Evolutionary conservation across 176 grass and related monocot genomes (phyloP).

Genomic region (Guadua angustifolia): DNA sequence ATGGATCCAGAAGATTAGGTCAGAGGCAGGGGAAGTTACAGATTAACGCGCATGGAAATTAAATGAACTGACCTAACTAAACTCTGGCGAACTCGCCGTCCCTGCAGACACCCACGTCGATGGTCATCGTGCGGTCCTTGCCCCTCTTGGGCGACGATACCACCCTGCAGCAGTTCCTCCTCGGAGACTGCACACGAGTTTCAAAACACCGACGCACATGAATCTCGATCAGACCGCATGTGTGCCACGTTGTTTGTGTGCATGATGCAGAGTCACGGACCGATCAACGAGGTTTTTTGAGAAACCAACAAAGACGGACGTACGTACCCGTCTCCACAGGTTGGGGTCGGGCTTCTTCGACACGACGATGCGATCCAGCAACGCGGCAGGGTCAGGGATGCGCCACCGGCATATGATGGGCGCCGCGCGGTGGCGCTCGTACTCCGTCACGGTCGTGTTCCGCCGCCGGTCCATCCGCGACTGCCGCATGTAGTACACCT

Average conservation of each 20-base stretch:
- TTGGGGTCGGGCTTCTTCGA: constrained; percentile 59
- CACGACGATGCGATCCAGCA: constrained; percentile 56
- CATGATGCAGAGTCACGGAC: no score
- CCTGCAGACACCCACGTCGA: constrained; percentile 54
- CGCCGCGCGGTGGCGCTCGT: constrained; percentile 43
- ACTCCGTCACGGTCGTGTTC: constrained; percentile 54
- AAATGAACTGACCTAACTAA: background rate
- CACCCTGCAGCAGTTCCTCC: constrained; percentile 71
- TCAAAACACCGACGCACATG: no score
- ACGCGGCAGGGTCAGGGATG: constrained; percentile 44
- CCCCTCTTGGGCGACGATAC: constrained; percentile 45
- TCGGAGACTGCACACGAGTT: constrained; percentile 48
- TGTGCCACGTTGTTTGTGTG: no score
- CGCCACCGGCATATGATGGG: constrained; percentile 53
- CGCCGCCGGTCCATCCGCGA: constrained; percentile 44
- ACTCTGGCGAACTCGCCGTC: constrained; percentile 49
- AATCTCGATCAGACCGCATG: no score
- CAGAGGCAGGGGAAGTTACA: no score
- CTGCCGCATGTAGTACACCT: constrained; percentile 54
- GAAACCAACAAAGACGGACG: no score
- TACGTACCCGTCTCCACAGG: constrained; percentile 55
- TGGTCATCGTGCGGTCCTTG: constrained; percentile 45
- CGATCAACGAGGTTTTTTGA: no score
- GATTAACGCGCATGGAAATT: no score
- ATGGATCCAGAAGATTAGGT: no score